Base-by-base conservation (phyloP, 768 basidiomycete genomes). In the Mycena indigotica region DNA sequence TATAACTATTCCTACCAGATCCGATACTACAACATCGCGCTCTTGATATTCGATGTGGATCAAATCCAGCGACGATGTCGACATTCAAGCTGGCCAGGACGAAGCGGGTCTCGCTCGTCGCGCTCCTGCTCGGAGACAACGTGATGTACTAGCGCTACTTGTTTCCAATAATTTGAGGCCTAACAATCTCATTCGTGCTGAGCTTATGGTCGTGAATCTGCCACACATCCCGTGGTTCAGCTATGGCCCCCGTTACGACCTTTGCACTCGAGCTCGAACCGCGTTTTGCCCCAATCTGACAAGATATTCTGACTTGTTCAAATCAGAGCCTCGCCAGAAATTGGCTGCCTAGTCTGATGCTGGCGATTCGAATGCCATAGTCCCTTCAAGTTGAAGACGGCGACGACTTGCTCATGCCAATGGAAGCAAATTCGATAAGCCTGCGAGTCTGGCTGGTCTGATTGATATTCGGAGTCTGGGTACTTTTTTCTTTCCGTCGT, bases 211-310 rank as follows among this genome's bases (percentile, higher is more conserved):
- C 28, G 57, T 62, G 77, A 76, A 74, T 19, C 62, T 75, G 2
- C 79, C 79, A 0, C 69, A 69, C 40, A 80, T 82, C 29, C 80
- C 80, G 3, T 82, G 80, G 80, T 80, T 82, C 57, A 77, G 80
- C 53, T 79, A 77, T 62, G 74, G 69, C 75, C 74, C 56, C 21
- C n/a, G n/a, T n/a, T 69, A 63, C 4, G n/a, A 5, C 16, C 30
- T 16, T 15, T 1, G 23, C 40, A 5, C 26, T n/a, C 10, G 26
- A 21, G 12, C 5, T 30, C 29, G 30, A 25, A 5, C 4, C 35
- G 41, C 3, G 5, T 13, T 23, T 1, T 19, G 12, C 53, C 5
- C 41, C 24, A 30, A 13, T 23, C 6, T 21, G 19, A 15, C 80
- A 5, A n/a, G n/a, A n/a, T n/a, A n/a, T n/a, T n/a, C n/a, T n/a